These are phyloP conservation scores for Emmonsiellopsis sp. DNA, from an alignment of 2,329 filamentous ascomycete genomes.

Conservation along the genomic window DNA sequence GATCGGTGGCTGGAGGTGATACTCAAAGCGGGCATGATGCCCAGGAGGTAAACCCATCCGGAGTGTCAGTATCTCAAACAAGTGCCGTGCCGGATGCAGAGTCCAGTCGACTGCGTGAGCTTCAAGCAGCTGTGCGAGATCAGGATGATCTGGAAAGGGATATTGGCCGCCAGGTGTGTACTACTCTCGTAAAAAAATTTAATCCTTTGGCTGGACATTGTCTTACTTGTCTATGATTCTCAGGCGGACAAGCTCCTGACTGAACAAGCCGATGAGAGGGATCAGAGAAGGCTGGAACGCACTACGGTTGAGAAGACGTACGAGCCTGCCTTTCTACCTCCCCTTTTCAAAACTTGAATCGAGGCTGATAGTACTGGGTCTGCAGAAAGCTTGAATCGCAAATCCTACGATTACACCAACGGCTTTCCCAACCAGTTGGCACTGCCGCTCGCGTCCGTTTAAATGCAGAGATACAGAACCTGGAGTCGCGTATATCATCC, in stretches of 20 bases:
- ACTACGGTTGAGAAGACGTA: conserved; percentile 41
- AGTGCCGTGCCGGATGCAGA: conserved; percentile 37
- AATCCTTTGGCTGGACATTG: background rate
- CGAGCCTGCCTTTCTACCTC: background rate
- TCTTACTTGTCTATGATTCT: background rate
- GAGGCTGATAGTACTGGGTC: background rate
- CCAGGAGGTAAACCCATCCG: background rate
- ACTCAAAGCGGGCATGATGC: background rate
- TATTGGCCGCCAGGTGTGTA: conserved; percentile 52
- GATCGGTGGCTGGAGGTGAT: background rate
- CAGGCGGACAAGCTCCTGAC: conserved; percentile 51
- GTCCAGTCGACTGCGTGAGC: conserved; percentile 49
- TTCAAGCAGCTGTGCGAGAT: conserved; percentile 65
- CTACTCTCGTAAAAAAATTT: background rate
- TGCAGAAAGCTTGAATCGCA: conserved; percentile 54
- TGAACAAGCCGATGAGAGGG: conserved; percentile 55
- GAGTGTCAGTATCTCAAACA: background rate
- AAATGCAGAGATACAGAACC: conserved; percentile 51
- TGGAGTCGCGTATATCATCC: conserved; percentile 55
- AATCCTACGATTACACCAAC: conserved; percentile 50
- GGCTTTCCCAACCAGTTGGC: conserved; percentile 47
- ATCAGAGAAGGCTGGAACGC: conserved; percentile 54
- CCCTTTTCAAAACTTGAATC: background rate
- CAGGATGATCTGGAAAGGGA: conserved; percentile 88
- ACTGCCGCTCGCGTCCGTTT: conserved; percentile 40